phyloP scores from a whole-genome alignment of 805 yeast species.

The Suhomyces prunicola region DNA sequence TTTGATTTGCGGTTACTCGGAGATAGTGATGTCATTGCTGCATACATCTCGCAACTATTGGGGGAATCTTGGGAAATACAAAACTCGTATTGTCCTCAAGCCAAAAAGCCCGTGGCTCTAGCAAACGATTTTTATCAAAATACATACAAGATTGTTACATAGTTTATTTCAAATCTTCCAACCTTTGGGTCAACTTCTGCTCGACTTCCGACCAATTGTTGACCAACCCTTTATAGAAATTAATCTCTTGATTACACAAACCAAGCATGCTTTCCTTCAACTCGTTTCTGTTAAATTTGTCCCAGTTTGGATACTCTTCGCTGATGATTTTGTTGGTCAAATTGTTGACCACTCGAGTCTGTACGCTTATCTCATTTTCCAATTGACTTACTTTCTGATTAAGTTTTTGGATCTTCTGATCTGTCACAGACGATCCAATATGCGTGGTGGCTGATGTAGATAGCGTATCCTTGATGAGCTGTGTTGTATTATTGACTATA shows the following conservation, averaged over 20 bases:
- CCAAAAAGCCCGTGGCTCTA: neutral
- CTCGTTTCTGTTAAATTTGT: constrained; percentile 74
- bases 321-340: constrained; percentile 45
- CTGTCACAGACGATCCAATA: constrained; percentile 40
- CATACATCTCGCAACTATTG: constrained; percentile 27
- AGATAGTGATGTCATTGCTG: constrained; percentile 39
- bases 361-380: constrained; percentile 43
- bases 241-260: constrained; percentile 74
- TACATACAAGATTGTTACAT: neutral
- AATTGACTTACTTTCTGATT: constrained; percentile 41
- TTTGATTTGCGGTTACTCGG: constrained; percentile 41
- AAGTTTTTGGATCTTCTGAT: constrained; percentile 42
- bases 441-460: constrained; percentile 45
- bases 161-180: constrained; percentile 8
- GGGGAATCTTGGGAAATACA: constrained; percentile 27
- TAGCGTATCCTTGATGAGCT: constrained; percentile 48
- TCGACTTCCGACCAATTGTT: constrained; percentile 68
- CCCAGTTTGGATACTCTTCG: constrained; percentile 64
- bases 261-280: constrained; percentile 65
- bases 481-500: constrained; percentile 41
- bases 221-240: constrained; percentile 65
- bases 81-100: constrained; percentile 8
- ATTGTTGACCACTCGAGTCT: constrained; percentile 44
- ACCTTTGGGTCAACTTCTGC: constrained; percentile 14
- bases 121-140: neutral